phyloP scores from a whole-genome alignment of 2,329 filamentous ascomycete species.

The Trichoderma aggressivum region DNA sequence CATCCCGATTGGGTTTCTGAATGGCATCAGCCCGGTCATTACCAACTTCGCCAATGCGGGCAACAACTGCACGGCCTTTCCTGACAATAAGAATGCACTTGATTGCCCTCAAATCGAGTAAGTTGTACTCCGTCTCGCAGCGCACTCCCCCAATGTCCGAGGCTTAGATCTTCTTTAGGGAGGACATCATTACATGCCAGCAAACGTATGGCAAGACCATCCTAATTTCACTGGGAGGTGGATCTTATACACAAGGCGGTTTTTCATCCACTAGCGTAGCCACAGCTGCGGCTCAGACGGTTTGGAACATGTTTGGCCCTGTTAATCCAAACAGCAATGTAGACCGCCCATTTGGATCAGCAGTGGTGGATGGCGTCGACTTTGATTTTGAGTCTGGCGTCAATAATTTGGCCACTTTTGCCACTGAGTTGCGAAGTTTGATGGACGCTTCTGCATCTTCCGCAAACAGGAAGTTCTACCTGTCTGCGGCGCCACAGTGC shows the following conservation, averaged over 20 bases:
- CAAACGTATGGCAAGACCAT: not conserved
- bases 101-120: constrained; percentile 44
- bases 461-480: constrained; percentile 53
- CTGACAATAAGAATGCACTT: constrained; percentile 50
- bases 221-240: not conserved
- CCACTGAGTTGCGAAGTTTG: constrained; percentile 50
- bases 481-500: constrained; percentile 67
- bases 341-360: constrained; percentile 63
- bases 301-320: constrained; percentile 72
- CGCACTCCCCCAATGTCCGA: not conserved
- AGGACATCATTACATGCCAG: not conserved
- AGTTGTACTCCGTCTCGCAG: not conserved
- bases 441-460: constrained; percentile 47
- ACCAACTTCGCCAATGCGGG: constrained; percentile 64
- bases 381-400: constrained; percentile 66
- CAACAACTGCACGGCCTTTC: constrained; percentile 56
- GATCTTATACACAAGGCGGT: not conserved
- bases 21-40: constrained; percentile 50
- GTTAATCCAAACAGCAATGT: constrained; percentile 38
- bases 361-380: constrained; percentile 71
- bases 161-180: not conserved
- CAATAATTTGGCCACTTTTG: constrained; percentile 60
- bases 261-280: constrained; percentile 44
- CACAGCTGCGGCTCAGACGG: constrained; percentile 52
- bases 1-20: constrained; percentile 63